Evolutionary conservation across 179 eudicot genomes (phyloP).

Genomic region (Kewa caespitosa): DNA sequence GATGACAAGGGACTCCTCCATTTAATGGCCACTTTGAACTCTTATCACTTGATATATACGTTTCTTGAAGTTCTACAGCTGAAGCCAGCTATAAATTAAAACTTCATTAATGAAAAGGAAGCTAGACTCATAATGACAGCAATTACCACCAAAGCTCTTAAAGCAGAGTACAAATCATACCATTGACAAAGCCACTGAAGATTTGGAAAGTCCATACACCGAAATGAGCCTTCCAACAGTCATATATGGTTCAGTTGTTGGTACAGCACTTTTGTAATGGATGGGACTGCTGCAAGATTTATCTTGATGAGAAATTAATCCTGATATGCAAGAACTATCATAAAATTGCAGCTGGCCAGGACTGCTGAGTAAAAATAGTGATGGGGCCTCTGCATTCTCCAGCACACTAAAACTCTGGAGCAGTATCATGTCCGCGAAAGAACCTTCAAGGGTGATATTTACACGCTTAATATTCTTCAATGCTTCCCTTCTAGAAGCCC

Average conservation of each 20-base stretch:
- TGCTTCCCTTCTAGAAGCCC: conserved; percentile 71
- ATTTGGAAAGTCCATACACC: conserved; percentile 38
- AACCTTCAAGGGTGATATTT: conserved; percentile 68
- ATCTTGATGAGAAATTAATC: conserved; percentile 44
- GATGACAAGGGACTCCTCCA: conserved; percentile 63
- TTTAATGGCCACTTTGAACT: conserved; percentile 58
- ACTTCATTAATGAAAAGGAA: neutral
- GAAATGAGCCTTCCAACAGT: conserved; percentile 54
- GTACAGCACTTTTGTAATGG: conserved; percentile 52
- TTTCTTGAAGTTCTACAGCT: conserved; percentile 29
- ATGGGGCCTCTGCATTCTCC: conserved; percentile 40
- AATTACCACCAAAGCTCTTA: conserved; percentile 9
- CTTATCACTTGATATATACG: conserved; percentile 25
- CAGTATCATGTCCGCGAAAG: conserved; percentile 80
- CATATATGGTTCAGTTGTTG: conserved; percentile 65
- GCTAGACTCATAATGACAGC: neutral
- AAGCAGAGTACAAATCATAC: conserved; percentile 30
- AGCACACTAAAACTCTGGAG: conserved; percentile 42
- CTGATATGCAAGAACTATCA: conserved; percentile 49
- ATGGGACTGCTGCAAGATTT: conserved; percentile 39
- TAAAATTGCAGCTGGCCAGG: conserved; percentile 72
- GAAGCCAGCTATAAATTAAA: conserved; percentile 40
- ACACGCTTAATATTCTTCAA: conserved; percentile 57
- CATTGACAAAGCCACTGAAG: conserved; percentile 41
- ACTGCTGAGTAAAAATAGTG: conserved; percentile 66